Evolutionary conservation across 257 asterid genomes (phyloP), one percentile per base, ranked within the genome.

Genomic region (Capsicum pubescens): DNA sequence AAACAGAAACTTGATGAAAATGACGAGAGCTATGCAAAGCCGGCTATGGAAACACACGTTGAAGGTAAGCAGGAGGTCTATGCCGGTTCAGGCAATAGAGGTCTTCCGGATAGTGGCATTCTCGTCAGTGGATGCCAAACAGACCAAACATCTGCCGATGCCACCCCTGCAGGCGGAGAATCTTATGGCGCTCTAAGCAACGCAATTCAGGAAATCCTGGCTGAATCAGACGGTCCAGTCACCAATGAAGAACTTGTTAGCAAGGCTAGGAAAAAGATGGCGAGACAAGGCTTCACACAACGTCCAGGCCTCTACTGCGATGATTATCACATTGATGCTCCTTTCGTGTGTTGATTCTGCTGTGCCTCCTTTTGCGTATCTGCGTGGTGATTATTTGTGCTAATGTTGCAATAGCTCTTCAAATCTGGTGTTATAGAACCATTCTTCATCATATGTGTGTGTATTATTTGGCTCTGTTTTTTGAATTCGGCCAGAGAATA

Each of bases 111-210:
- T 77, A 80, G 87, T 26, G 98, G 99, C 54, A 90, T 95, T 84
- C 93, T 94, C 26, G 92, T 95, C 71, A 92, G 98, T 61, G 98
- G 98, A 70, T 96, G 99, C 86, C 99, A 96, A 85, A 93, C 99
- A 0, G 90, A 93, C 66, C 94, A 94, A 78, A 94, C 99, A 5
- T 95, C 99, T 0, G 98, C 99, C 0, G 99, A 95, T 71, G 99
- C 98, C 21, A 88, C 88, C 48, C 98, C 99, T 2, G 60, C 91
- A 0, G 95, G 97, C 2, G 87, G 92, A 69, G 89, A 84, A 26
- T 92, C 99, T 64, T 95, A 91, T n/a, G 98, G 99, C 3, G 99
- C 99, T 48, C 86, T 94, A 83, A 95, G 98, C 87, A 95, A 95
- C 56, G 98, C 99, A 4, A 93, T 95, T 71, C 98, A 96, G 92